Evolutionary conservation across 2,329 filamentous ascomycete genomes (phyloP), one percentile per base, ranked within the genome.

Genomic region (Plenodomus tracheiphilus): DNA sequence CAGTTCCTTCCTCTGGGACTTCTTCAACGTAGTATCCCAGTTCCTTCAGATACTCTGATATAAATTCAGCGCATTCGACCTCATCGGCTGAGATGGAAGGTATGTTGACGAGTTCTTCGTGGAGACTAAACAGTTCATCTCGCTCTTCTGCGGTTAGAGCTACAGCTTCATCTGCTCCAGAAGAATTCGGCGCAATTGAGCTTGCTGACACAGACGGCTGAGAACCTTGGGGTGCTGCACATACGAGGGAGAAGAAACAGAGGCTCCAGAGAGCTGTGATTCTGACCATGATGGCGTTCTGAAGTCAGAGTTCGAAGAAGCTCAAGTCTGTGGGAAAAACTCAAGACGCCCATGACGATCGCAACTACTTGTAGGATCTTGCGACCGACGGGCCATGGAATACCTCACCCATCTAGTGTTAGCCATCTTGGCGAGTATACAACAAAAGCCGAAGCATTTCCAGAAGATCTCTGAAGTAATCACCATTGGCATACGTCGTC

Each of bases 41-140:
- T 2, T 71, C 66, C 46, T 77, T 69, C 10, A 96, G 81, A 62
- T 89, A 89, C 4, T 81, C 74, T 32, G 81, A 78, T 8, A 96
- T 77, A 68, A 85, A 90, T 37, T 80, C 69, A 40, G 86, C 89
- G 7, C 89, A 84, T 1, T 79, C 75, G 36, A 81, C 76, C 68
- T 96, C 91, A 50, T 85, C 78, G 41, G 82, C 83, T 6, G 61
- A 65, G 8, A 65, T 58, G 2, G 63, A 66, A 4, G 61, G 60
- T 7, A 66, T 66, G 13, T 65, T 61, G 21, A 66, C 60, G 1
- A 66, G 45, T 5, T 58, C 49, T 40, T 64, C 51, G 38, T 66
- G 63, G 13, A 66, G 54, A 30, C 45, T 49, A 20, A 58, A 61
- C 2, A 66, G 47, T 15, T 59, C 67, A 19, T 69, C 58, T 10